Conservation (phyloP, 257 asterid species). For the Fraxinus excelsior region DNA sequence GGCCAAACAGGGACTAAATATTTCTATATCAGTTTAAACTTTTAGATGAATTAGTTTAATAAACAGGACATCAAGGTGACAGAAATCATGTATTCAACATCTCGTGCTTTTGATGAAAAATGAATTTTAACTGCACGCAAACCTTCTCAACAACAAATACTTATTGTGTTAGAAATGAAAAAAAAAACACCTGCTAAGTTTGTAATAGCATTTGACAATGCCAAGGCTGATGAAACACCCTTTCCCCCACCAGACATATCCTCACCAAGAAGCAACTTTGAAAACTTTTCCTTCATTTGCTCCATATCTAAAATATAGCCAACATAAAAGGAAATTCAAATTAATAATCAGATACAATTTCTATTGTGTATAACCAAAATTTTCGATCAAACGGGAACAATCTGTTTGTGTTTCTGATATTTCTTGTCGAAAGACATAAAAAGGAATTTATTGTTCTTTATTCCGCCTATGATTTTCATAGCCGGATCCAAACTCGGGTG, state of each 20-base stretch:
- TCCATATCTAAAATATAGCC: conserved; percentile 50
- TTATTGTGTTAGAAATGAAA: not conserved
- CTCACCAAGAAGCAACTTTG: conserved; percentile 93
- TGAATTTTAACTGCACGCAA: no score
- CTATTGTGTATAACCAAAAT: not conserved
- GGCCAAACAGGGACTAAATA: not conserved
- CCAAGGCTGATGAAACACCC: conserved; percentile 93
- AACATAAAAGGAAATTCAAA: not conserved
- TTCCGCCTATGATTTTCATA: no score
- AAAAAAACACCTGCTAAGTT: conserved; percentile 70
- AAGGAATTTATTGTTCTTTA: no score
- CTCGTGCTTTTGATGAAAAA: no score
- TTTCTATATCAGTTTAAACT: not conserved
- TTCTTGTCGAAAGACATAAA: no score
- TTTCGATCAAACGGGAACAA: not conserved
- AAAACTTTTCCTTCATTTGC: conserved; percentile 83
- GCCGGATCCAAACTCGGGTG: no score
- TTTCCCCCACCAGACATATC: conserved; percentile 99
- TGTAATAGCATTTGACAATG: conserved; percentile 90
- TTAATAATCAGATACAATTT: not conserved
- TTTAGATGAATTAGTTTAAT: not conserved
- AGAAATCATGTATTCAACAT: no score
- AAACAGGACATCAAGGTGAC: not conserved
- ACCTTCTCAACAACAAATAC: no score
- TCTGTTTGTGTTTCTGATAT: no score